A percentile compares a stretch with the other conserved stretches of the same genome.
Evolutionary conservation across 257 asterid species (phyloP).

Genomic region (Jacaranda copaia): DNA sequence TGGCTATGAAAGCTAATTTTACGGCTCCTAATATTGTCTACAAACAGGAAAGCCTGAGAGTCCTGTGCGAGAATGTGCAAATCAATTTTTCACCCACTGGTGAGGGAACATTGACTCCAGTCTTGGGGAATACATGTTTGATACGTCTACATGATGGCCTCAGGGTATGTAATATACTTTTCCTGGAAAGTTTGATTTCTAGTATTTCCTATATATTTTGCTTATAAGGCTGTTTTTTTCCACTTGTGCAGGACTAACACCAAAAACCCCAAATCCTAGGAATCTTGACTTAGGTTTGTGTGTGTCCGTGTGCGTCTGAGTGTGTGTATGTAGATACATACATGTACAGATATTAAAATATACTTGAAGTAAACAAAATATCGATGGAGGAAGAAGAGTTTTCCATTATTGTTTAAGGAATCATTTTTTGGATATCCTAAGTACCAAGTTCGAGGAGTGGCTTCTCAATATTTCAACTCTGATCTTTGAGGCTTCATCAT

Average conservation of each 20-base stretch:
- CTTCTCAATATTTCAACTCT: too few species aligned
- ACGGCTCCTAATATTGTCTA: conserved; percentile 19
- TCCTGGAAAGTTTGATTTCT: too few species aligned
- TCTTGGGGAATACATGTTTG: conserved; percentile 33
- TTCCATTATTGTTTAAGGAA: not conserved
- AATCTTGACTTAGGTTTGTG: too few species aligned
- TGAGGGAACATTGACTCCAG: conserved; percentile 40
- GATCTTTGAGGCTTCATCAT: too few species aligned
- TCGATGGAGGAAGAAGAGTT: not conserved
- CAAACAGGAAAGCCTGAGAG: conserved; percentile 36
- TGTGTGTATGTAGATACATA: not conserved
- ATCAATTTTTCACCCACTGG: conserved; percentile 39
- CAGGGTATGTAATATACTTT: not conserved
- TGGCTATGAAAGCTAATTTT: conserved; percentile 41
- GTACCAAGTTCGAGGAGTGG: too few species aligned
- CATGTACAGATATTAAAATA: not conserved
- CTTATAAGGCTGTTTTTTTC: not conserved
- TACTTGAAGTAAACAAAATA: not conserved
- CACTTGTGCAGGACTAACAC: conserved; percentile 5
- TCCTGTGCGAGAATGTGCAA: conserved; percentile 52
- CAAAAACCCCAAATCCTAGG: not conserved
- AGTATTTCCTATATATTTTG: too few species aligned
- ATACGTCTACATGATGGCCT: conserved; percentile 30
- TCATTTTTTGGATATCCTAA: too few species aligned
- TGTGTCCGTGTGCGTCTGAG: not conserved